These are phyloP conservation scores for Penicillium crystallinum DNA, from an alignment of 495 filamentous ascomycete genomes.

Conservation along the genomic window DNA sequence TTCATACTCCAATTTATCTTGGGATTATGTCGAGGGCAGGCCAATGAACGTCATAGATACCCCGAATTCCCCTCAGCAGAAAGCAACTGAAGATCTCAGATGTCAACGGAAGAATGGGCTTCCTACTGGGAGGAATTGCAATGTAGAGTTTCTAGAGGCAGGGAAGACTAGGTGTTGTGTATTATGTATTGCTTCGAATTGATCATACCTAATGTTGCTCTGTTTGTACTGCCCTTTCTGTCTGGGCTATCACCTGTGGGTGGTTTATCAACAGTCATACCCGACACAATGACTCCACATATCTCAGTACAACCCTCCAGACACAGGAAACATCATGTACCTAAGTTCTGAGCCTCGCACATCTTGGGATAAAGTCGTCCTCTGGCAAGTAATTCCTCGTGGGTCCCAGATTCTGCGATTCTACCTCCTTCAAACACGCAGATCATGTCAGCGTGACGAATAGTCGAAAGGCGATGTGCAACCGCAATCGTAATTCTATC, in stretches of 20 bases:
- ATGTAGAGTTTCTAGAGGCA: too few relatives aligned
- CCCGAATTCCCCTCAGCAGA: not conserved
- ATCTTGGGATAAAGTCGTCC: conserved; percentile 4
- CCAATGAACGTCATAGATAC: not conserved
- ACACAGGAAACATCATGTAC: not conserved
- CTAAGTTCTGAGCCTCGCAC: conserved; percentile 8
- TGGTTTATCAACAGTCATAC: not conserved
- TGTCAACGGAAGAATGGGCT: not conserved
- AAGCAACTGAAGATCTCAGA: not conserved
- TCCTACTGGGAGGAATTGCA: too few relatives aligned
- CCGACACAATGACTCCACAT: not conserved
- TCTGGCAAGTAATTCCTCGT: conserved; percentile 28
- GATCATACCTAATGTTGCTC: too few relatives aligned
- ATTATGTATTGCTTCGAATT: too few relatives aligned
- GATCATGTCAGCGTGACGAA: conserved; percentile 80
- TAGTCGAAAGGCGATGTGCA: conserved; percentile 65
- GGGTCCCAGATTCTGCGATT: conserved; percentile 73
- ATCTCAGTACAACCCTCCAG: not conserved
- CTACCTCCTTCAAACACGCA: conserved; percentile 73
- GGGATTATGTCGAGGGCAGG: not conserved
- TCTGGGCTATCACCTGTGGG: too few relatives aligned
- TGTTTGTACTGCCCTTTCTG: too few relatives aligned
- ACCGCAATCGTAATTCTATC: conserved; percentile 36
- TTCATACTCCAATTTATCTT: too few relatives aligned
- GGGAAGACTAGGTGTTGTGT: too few relatives aligned